These are phyloP conservation scores for Calycina herbarum DNA, from an alignment of 2,329 filamentous ascomycete genomes.

Conservation along the genomic window DNA sequence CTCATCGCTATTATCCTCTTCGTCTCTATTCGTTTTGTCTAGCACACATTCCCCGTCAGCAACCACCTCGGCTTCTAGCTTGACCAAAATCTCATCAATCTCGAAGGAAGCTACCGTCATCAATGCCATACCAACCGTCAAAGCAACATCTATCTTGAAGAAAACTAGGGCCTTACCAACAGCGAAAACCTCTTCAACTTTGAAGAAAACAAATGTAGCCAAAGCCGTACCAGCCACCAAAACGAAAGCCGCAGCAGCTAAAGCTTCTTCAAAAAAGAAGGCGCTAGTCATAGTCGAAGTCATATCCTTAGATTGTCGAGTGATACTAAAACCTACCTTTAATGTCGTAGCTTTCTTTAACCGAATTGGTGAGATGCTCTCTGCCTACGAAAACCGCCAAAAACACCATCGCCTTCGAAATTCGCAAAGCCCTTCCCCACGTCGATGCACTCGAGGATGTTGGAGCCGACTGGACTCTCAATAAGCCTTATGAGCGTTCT, in stretches of 20 bases:
- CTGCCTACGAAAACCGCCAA: background rate
- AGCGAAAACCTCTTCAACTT: background rate
- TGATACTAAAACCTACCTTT: background rate
- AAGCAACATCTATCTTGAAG: too few relatives aligned
- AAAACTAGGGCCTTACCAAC: too few relatives aligned
- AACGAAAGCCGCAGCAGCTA: background rate
- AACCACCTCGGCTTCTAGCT: too few relatives aligned
- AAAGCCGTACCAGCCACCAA: background rate
- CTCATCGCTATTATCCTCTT: too few relatives aligned
- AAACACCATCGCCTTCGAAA: background rate
- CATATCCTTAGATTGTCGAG: background rate
- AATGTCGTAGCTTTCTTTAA: background rate
- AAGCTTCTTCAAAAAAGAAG: background rate
- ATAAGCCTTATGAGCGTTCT: background rate
- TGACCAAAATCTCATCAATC: too few relatives aligned
- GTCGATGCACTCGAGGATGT: background rate
- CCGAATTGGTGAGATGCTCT: background rate
- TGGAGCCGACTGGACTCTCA: background rate
- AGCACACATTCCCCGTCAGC: too few relatives aligned
- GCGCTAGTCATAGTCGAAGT: background rate
- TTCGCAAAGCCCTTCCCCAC: background rate
- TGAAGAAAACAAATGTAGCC: background rate
- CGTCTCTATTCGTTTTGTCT: too few relatives aligned
- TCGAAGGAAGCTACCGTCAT: too few relatives aligned
- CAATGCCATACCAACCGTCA: background rate